phyloP scores from a whole-genome alignment of 768 basidiomycete species.

The Lentinula sp. region DNA sequence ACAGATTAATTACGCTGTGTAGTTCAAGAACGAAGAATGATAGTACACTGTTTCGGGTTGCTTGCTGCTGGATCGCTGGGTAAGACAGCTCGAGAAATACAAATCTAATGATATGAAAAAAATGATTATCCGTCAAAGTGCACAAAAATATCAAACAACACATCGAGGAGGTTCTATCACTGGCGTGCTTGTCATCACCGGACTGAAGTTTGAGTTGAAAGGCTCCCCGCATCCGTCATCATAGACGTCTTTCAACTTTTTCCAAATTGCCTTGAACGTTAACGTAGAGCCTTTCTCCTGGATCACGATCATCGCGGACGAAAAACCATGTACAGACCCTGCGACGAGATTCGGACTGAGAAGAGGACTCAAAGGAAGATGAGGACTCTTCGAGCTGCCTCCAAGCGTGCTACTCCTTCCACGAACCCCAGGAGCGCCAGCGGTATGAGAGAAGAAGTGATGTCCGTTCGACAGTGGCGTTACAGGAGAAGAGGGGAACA shows the following conservation, averaged over 20 bases:
- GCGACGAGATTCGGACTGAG: slow-evolving; percentile 14
- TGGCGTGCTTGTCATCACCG: slow-evolving; percentile 33
- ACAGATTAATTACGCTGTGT: too few relatives aligned
- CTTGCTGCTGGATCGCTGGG: background rate
- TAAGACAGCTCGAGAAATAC: background rate
- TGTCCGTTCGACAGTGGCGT: slow-evolving; percentile 15
- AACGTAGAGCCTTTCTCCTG: slow-evolving; percentile 91
- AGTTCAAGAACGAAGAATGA: background rate
- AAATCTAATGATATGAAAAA: background rate
- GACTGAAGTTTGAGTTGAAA: slow-evolving; percentile 31
- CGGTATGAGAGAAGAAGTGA: slow-evolving; percentile 2
- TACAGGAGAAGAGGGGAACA: background rate
- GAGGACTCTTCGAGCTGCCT: background rate
- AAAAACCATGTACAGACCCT: slow-evolving; percentile 17
- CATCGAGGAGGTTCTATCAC: slow-evolving; percentile 35
- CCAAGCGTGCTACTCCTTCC: slow-evolving; percentile 17
- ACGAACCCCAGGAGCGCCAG: slow-evolving; percentile 15
- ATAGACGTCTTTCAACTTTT: slow-evolving; percentile 68
- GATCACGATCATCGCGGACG: slow-evolving; percentile 68
- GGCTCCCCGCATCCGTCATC: slow-evolving; percentile 17
- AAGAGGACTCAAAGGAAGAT: background rate
- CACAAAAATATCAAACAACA: slow-evolving; percentile 15
- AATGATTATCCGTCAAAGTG: background rate
- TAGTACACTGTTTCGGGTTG: background rate
- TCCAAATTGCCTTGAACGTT: slow-evolving; percentile 75